Base-by-base conservation (phyloP, 129 eudicot species). In the Arctium minus region DNA sequence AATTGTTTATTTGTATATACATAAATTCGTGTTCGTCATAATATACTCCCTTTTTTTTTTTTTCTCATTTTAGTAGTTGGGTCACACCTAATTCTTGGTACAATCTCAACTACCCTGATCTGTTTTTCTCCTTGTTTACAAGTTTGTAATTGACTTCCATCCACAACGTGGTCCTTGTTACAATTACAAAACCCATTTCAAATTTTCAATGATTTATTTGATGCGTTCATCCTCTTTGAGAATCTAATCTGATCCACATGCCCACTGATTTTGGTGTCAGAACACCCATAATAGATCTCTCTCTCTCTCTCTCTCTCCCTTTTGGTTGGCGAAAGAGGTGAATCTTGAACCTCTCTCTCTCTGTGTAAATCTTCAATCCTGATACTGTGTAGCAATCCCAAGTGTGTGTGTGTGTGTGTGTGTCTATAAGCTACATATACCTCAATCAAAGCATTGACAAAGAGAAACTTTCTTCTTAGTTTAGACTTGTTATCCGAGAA, bases 81-180 rank as follows among this genome's bases (percentile, higher is more conserved):
- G 86, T 71, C 79, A 12, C 85, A 79, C 85, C 91, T 88, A 83
- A 80, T 77, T 80, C 75, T 86, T 73, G 84, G 69, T 77, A 39
- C 39, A 67, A 72, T 83, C 75, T 70, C 84, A 86, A 83, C 89
- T 67, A 80, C 87, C 76, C 82, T 72, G 74, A 78, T 67, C 67
- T 78, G 78, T 75, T 71, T 35, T 2, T 13, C 17, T 31, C 39
- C 2, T 53, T 27, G 40, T 30, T 62, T 53, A 77, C 70, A 74
- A 11, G n/a, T 65, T 79, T 83, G 38, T 60, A 53, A 22, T 5
- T 68, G 65, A 15, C 17, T 73, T 53, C 46, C 1, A 39, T 84
- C 79, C 44, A 33, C 22, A 50, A 64, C 13, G 29, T 48, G 8
- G 11, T 37, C 69, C 31, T 70, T 76, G 53, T 65, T 72, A 22